Evolutionary conservation across 2,329 filamentous ascomycete species (phyloP).

Genomic region (Fusarium scirpi): DNA sequence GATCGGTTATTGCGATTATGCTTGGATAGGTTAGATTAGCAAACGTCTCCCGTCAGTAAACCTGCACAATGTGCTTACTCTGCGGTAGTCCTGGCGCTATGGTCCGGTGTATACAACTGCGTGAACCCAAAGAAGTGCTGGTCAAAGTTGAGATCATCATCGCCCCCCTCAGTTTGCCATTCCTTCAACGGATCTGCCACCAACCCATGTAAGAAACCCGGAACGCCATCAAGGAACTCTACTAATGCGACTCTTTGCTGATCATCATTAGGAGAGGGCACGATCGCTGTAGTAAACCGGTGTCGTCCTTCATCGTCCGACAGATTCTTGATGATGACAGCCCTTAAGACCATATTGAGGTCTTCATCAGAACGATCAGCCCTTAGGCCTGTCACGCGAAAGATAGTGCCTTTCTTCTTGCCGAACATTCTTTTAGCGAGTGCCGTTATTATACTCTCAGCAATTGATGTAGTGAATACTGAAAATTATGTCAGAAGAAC

Average conservation of each 20-base stretch:
- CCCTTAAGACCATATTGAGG: not conserved
- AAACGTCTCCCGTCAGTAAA: not conserved
- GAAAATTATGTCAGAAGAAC: too few species aligned
- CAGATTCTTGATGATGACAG: not conserved
- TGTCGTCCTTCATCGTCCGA: not conserved
- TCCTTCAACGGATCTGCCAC: not conserved
- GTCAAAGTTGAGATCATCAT: not conserved
- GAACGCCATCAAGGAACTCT: not conserved
- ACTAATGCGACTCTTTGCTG: not conserved
- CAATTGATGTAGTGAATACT: too few species aligned
- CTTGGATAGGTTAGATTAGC: not conserved
- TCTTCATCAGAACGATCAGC: not conserved
- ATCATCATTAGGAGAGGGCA: not conserved
- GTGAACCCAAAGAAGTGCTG: not conserved
- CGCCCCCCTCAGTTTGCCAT: not conserved
- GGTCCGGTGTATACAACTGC: not conserved
- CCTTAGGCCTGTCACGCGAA: conserved; percentile 1
- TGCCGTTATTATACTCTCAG: not conserved
- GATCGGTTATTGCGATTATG: not conserved
- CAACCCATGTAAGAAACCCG: not conserved
- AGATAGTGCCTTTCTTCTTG: not conserved
- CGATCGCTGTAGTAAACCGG: not conserved
- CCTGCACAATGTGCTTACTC: not conserved
- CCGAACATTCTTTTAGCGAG: not conserved
- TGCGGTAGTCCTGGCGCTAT: not conserved